Conservation (phyloP, 768 basidiomycete species). For the Mycena indigotica region DNA sequence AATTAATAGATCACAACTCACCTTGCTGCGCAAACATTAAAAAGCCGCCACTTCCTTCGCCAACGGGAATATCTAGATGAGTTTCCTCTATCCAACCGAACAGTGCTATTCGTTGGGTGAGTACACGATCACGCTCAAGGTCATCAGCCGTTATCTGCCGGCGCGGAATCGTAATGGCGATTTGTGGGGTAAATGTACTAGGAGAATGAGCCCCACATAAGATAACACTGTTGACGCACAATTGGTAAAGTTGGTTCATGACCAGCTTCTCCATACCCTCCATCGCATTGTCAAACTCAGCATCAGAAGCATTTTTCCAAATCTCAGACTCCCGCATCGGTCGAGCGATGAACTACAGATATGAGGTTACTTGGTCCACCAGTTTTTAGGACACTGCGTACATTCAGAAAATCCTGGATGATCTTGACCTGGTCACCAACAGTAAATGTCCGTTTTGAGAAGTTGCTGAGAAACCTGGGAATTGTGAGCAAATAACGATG, state of each 20-base stretch:
- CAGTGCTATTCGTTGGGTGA: conserved; percentile 85
- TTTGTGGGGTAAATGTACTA: conserved; percentile 91
- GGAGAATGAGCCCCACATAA: conserved; percentile 12
- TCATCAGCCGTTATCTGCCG: conserved; percentile 90
- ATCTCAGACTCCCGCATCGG: conserved; percentile 86
- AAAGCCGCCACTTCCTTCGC: conserved; percentile 77
- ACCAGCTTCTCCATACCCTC: conserved; percentile 99
- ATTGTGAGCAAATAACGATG: conserved; percentile 3
- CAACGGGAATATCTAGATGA: conserved; percentile 88
- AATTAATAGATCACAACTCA: conserved; percentile 28
- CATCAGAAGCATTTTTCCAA: conserved; percentile 77
- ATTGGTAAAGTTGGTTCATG: conserved; percentile 96
- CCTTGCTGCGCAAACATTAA: conserved; percentile 89
- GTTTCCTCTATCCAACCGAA: conserved; percentile 89
- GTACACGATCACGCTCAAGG: conserved; percentile 91
- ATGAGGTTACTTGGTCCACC: conserved; percentile 14
- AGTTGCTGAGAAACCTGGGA: conserved; percentile 87
- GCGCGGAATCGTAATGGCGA: conserved; percentile 63
- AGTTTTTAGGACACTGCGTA: conserved; percentile 38
- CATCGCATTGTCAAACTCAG: conserved; percentile 93
- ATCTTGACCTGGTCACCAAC: conserved; percentile 94
- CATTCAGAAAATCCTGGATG: conserved; percentile 89
- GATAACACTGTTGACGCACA: conserved; percentile 54
- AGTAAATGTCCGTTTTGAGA: conserved; percentile 87
- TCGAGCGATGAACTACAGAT: conserved; percentile 79